Base-by-base conservation (phyloP, 768 basidiomycete genomes). In the Mycena indigotica region DNA sequence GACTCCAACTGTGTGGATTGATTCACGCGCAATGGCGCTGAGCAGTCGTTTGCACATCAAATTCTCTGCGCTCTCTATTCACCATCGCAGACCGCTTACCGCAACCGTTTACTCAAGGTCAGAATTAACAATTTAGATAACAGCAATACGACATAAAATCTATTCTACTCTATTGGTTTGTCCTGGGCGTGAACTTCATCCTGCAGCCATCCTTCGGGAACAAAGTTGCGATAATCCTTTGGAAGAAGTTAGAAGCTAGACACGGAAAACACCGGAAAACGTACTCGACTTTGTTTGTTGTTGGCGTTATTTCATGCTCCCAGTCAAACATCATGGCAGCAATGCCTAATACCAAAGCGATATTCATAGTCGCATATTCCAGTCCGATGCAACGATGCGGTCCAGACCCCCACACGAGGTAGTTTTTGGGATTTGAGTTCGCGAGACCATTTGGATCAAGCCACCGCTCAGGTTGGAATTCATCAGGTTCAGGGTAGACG, bases 181-280 rank as follows among this genome's bases (percentile, higher is more conserved):
- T 62, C 51, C 88, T 84, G 28, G 92, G 88, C 2, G 83, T 80
- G 65, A 96, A 83, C 68, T 86, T 91, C 61, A 98, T 80, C 56
- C 83, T 73, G 65, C 93, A 93, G 40, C 92, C 93, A 67, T 98
- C 95, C 72, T 91, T 88, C 12, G 97, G 97, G 85, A 99, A 99
- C 40, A 98, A 74, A 21, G 94, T 97, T n/a, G 95, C 92, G 64
- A 98, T 93, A 61, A 98, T 93, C 50, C 91, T 93, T 49, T 23
- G 29, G 26, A 30, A 21, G 10, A 5, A 28, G 17, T 40, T 40
- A 17, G 13, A 62, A 38, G 29, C 16, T 65, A 15, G 5, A 55
- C 44, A 29, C 26, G 23, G 23, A 56, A 35, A 41, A 28, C 49
- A 17, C 54, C 45, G 35, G 29, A 52, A 17, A 0, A 86, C 91